Evolutionary conservation across 2,329 filamentous ascomycete species (phyloP), one percentile per base, ranked within the genome.

Genomic region (Phyllosticta ampelicida): DNA sequence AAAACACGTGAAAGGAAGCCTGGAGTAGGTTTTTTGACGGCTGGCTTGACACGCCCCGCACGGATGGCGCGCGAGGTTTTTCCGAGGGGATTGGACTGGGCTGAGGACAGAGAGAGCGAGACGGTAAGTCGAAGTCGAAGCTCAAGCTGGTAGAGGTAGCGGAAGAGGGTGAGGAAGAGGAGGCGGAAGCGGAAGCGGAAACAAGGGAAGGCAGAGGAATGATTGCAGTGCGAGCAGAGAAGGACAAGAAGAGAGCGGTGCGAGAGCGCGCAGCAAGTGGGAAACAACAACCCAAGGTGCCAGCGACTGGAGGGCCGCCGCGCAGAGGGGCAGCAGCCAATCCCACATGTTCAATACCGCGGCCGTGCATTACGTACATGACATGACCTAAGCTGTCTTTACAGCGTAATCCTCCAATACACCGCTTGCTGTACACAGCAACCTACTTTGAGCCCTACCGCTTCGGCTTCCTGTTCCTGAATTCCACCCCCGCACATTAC

Each of bases 1-100:
- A 57, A 60, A 68, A 66, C 69, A 71, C 70, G 70, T 71, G 70
- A 68, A 68, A 66, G 66, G 65, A 64, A 62, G 56, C 36, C 55
- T 54, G 49, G 6, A n/a, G 13, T 3, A 16, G 13, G 4, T 44
- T n/a, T 44, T 44, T 44, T 44, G 51, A 19, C n/a, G 23, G 21
- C 51, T 53, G 23, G 21, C 51, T 53, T 21, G 51, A 26, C 51
- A 29, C 23, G 26, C 13, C 21, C 44, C 44, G 49, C n/a, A 51
- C n/a, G 49, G 49, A 19, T 16, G n/a, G 36, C 13, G 5, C 36
- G 36, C 36, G 36, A 44, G 36, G 36, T 44, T 44, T 44, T 44
- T 44, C 36, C 36, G 36, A 44, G 6, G 36, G 51, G 30, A 48
- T 30, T 21, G 23, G 21, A 8, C 8, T 26, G 23, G 23, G 23